phyloP scores from a whole-genome alignment of 495 filamentous ascomycete species.

The Daldinia bambusicola region DNA sequence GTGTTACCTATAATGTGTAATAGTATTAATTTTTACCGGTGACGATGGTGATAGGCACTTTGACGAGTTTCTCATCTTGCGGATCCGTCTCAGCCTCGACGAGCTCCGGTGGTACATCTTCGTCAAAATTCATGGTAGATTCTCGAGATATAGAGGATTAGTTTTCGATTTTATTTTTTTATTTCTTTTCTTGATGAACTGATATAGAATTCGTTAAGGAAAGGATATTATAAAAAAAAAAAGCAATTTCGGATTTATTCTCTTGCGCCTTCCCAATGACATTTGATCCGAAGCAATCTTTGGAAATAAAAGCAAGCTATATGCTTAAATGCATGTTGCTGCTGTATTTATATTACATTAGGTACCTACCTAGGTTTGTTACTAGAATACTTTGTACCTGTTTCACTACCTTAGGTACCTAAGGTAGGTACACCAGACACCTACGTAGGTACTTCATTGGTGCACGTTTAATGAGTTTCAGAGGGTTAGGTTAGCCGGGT shows the following conservation, averaged over 20 bases:
- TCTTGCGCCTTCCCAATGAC: conserved; percentile 31
- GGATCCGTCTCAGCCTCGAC: conserved; percentile 62
- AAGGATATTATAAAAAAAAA: not conserved
- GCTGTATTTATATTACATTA: not conserved
- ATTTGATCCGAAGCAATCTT: not conserved
- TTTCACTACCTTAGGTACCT: not conserved
- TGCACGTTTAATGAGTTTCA: too few relatives aligned
- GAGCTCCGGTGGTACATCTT: conserved; percentile 79
- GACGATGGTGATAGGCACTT: conserved; percentile 94
- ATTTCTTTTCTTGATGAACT: not conserved
- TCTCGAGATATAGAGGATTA: not conserved
- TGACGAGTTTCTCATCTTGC: conserved; percentile 65
- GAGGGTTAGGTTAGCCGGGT: too few relatives aligned
- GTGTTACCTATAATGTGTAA: conserved; percentile 3
- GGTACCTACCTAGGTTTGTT: too few relatives aligned
- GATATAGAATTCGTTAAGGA: not conserved
- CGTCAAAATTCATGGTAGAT: conserved; percentile 62
- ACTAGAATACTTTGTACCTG: not conserved
- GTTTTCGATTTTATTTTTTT: too few relatives aligned
- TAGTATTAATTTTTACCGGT: conserved; percentile 69
- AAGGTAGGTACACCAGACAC: conserved; percentile 10
- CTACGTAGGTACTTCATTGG: too few relatives aligned
- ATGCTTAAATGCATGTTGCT: conserved; percentile 2
- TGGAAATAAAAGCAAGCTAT: conserved; percentile 7
- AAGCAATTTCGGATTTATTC: not conserved